Conservation (phyloP, 2,329 filamentous ascomycete genomes). For the Clarireedia homoeocarpa region DNA sequence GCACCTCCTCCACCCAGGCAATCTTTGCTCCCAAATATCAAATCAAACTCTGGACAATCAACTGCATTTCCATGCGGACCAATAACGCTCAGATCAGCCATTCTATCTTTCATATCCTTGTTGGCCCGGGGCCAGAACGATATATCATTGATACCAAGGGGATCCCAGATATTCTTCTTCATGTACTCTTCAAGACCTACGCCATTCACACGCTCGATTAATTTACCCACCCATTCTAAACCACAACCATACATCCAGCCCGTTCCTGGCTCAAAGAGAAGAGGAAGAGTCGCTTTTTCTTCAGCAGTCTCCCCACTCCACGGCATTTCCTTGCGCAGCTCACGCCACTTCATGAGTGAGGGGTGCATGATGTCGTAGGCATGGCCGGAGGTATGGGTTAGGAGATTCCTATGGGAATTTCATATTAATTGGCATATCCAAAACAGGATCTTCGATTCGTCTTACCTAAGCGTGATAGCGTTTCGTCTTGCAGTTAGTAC, state of each 20-base stretch:
- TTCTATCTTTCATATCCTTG: constrained; percentile 10
- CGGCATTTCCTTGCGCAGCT: background rate
- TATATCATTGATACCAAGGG: constrained; percentile 17
- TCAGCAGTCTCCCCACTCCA: background rate
- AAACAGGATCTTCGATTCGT: too few species aligned
- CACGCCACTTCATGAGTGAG: background rate
- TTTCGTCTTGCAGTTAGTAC: constrained; percentile 15
- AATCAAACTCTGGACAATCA: constrained; percentile 6
- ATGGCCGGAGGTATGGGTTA: constrained; percentile 22
- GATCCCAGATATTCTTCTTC: constrained; percentile 37
- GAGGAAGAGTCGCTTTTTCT: constrained; percentile 30
- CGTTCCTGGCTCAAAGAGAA: constrained; percentile 56
- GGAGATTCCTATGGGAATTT: constrained; percentile 9
- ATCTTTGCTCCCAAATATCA: background rate
- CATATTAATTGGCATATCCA: background rate
- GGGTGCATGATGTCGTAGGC: constrained; percentile 11
- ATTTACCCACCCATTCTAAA: constrained; percentile 47
- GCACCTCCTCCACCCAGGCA: constrained; percentile 31
- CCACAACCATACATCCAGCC: constrained; percentile 49
- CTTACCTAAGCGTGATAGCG: constrained; percentile 23
- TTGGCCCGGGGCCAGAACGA: constrained; percentile 14
- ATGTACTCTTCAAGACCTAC: constrained; percentile 32
- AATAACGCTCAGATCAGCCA: constrained; percentile 16
- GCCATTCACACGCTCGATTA: constrained; percentile 35
- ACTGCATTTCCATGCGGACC: constrained; percentile 11